Evolutionary conservation across 805 yeast genomes (phyloP).

Genomic region (Starmerella cellae): DNA sequence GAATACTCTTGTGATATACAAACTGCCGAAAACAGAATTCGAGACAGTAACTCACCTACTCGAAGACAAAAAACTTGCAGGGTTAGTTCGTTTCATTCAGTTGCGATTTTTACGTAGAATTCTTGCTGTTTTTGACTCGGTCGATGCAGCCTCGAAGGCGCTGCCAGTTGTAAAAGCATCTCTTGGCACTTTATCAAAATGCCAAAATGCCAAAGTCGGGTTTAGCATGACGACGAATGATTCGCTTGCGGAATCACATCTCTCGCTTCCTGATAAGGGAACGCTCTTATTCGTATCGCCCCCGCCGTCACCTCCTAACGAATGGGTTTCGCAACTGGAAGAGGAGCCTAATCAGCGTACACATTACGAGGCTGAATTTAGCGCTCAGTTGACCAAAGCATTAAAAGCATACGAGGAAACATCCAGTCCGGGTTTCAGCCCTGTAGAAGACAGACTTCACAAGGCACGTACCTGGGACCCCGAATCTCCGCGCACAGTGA

Average conservation of each 20-base stretch:
- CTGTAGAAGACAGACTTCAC: neutral
- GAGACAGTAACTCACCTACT: conserved; percentile 2
- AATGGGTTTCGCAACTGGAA: conserved; percentile 18
- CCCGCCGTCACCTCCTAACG: conserved; percentile 22
- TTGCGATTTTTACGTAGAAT: conserved; percentile 19
- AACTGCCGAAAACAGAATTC: conserved; percentile 7
- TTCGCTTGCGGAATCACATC: conserved; percentile 3
- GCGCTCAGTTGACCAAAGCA: conserved; percentile 14
- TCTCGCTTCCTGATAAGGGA: conserved; percentile 21
- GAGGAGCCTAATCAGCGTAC: conserved; percentile 19
- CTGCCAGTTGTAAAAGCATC: conserved; percentile 2
- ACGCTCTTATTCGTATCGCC: conserved; percentile 20
- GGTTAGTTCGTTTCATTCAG: conserved; percentile 13
- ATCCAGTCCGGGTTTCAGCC: neutral
- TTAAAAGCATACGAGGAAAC: conserved; percentile 4
- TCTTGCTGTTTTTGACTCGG: conserved; percentile 18
- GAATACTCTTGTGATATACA: conserved; percentile 17
- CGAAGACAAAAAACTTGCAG: neutral
- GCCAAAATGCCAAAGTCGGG: conserved; percentile 9
- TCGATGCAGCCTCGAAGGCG: conserved; percentile 10
- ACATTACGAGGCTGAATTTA: conserved; percentile 19
- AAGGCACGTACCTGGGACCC: neutral
- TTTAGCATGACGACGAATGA: conserved; percentile 11
- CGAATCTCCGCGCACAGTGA: conserved; percentile 11
- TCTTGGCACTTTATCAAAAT: neutral